Evolutionary conservation across 2,329 filamentous ascomycete species (phyloP), one percentile per base, ranked within the genome.

Genomic region (Mollisiaceae sp.): DNA sequence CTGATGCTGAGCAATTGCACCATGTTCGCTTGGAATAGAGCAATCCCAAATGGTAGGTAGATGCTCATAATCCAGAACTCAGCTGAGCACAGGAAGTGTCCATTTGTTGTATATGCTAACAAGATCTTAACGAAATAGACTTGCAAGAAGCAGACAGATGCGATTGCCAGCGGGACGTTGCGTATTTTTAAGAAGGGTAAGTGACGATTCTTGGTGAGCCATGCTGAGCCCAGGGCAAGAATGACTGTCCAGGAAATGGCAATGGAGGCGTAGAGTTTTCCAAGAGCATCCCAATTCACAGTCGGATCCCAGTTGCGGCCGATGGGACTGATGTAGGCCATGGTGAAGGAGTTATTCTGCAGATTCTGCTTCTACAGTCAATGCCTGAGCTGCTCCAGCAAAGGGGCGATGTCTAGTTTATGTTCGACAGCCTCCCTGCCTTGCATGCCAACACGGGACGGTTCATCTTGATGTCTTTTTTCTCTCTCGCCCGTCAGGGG

Each of bases 1-100:
- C 60, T 59, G 20, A 65, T 56, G 36, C 55, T 65, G 18, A 65
- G 38, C 24, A 65, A 47, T 36, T 65, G 64, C 14, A 59, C 56
- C 55, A 62, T 58, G 32, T 65, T 65, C 35, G 64, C 64, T 47
- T 65, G 64, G 32, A 63, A 65, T 1, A 65, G 36, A 5, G 64
- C 64, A 35, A 62, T 63, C 14, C 64, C 64, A 24, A 65, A 65
- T n/a, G 64, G 64, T 15, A 65, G 60, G 27, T 65, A 65, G 22
- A 65, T 65, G 36, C 64, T 60, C 64, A 65, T 65, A 38, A 65
- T 65, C 64, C 64, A 65, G 47, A 65, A 65, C 45, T 65, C 64
- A 32, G 35, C 55, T 18, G 60, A 65, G 32, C 64, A 65, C 14
- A 50, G 27, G 39, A 65, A 65, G n/a, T 65, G 60, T 9, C 64